A percentile compares a stretch with the other conserved stretches of the same genome.
These are phyloP conservation scores for Penicillium sp. DNA, from an alignment of 2,329 filamentous ascomycete genomes.

Conservation along the genomic window DNA sequence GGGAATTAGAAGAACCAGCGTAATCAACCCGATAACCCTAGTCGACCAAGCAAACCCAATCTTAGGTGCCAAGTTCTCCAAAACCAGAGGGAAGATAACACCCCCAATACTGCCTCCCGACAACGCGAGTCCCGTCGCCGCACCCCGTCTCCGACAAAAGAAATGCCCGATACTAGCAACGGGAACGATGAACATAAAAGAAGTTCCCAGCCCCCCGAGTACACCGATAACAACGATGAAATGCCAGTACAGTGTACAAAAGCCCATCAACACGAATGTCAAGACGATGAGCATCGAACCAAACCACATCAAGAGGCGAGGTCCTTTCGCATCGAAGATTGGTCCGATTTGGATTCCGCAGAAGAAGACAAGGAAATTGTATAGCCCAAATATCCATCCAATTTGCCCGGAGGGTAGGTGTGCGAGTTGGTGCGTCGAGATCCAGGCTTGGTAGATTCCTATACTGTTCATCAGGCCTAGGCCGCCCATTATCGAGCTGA, in stretches of 20 bases:
- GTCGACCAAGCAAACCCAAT: conserved; percentile 21
- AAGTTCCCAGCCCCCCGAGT: conserved; percentile 14
- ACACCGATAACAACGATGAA: conserved; percentile 17
- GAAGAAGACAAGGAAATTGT: conserved; percentile 41
- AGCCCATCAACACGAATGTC: conserved; percentile 27
- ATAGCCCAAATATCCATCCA: conserved; percentile 45
- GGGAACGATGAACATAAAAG: conserved; percentile 19
- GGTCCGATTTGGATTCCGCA: conserved; percentile 33
- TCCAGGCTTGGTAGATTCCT: conserved; percentile 42
- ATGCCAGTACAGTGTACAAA: conserved; percentile 19
- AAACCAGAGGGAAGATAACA: conserved; percentile 20
- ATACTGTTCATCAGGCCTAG: conserved; percentile 44
- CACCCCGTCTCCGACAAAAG: conserved; percentile 15
- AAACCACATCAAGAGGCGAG: conserved; percentile 20
- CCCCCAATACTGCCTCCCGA: conserved; percentile 18
- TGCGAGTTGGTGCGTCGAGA: conserved; percentile 38
- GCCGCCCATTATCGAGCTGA: conserved; percentile 40
- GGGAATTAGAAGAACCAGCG: conserved; percentile 11
- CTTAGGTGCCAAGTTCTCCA: conserved; percentile 11
- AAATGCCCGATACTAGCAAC: conserved; percentile 18
- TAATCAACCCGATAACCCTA: conserved; percentile 16
- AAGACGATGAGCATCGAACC: conserved; percentile 28
- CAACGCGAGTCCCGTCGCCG: conserved; percentile 16
- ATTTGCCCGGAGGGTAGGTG: conserved; percentile 29
- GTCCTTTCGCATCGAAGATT: conserved; percentile 39